Evolutionary conservation across 306 rosid genomes (phyloP).

Genomic region (Glycine soja): DNA sequence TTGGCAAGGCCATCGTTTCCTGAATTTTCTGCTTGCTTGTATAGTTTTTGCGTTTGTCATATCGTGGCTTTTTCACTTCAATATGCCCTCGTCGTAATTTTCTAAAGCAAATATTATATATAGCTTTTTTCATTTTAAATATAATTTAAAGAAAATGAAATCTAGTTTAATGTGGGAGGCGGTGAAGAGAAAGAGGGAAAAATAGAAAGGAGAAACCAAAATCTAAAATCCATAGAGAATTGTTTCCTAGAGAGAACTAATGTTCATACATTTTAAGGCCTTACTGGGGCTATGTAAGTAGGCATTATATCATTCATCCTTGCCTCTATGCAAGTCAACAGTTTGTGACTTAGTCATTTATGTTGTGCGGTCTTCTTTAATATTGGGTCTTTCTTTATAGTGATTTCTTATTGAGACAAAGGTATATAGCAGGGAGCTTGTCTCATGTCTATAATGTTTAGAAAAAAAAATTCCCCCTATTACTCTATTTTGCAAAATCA

Average conservation of each 20-base stretch:
- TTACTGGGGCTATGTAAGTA: neutral
- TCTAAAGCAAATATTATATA: neutral
- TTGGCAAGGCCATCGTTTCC: slow-evolving; percentile 87
- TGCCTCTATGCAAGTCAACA: slow-evolving; percentile 32
- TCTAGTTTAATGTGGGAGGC: neutral
- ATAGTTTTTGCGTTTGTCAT: slow-evolving; percentile 90
- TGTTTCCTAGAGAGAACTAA: neutral
- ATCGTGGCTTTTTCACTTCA: slow-evolving; percentile 92
- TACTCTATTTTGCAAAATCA: slow-evolving; percentile 18
- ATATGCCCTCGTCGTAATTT: slow-evolving; percentile 62
- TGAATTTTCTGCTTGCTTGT: slow-evolving; percentile 88
- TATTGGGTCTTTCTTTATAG: neutral
- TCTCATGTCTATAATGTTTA: neutral
- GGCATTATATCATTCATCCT: neutral
- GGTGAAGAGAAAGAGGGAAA: neutral
- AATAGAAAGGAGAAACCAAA: neutral
- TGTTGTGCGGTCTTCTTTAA: neutral
- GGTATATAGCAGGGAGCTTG: neutral
- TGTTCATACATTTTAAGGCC: neutral
- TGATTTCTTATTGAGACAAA: neutral
- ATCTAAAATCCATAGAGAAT: slow-evolving; percentile 7
- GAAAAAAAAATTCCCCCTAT: too few relatives aligned
- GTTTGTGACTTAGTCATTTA: slow-evolving; percentile 33
- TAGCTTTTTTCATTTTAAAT: neutral
- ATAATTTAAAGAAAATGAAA: slow-evolving; percentile 15